A percentile compares a stretch with the other conserved stretches of the same genome.
Conservation (phyloP, 2,329 filamentous ascomycete genomes). For the Balansia obtecta region DNA sequence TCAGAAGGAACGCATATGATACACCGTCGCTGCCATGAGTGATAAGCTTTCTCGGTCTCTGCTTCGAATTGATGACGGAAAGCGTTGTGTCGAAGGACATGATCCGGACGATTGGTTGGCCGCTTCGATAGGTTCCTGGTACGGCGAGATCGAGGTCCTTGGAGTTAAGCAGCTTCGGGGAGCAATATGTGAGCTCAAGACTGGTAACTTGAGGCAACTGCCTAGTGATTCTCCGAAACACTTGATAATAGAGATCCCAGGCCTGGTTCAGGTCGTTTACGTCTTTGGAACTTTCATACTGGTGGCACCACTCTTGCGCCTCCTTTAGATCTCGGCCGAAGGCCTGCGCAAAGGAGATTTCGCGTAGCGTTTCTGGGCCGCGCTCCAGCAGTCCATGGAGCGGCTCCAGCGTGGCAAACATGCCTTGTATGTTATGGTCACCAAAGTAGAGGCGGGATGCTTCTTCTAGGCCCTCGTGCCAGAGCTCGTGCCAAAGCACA, state of each 20-base stretch:
- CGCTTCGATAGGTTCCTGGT: slow-evolving; percentile 85
- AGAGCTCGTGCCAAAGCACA: slow-evolving; percentile 96
- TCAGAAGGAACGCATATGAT: slow-evolving; percentile 79
- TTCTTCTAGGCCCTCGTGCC: slow-evolving; percentile 96
- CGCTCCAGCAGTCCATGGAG: slow-evolving; percentile 84
- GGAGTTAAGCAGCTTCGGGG: slow-evolving; percentile 78
- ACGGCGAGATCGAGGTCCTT: slow-evolving; percentile 83
- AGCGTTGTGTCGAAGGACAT: slow-evolving; percentile 82
- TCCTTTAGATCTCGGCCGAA: slow-evolving; percentile 93
- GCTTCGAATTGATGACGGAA: slow-evolving; percentile 91
- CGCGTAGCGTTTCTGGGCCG: slow-evolving; percentile 83
- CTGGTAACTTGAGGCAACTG: slow-evolving; percentile 88
- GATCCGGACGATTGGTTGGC: slow-evolving; percentile 68
- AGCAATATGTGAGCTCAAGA: slow-evolving; percentile 92
- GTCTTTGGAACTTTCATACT: slow-evolving; percentile 80
- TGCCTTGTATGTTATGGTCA: slow-evolving; percentile 92
- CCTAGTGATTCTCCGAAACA: slow-evolving; percentile 88
- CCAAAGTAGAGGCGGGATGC: slow-evolving; percentile 94
- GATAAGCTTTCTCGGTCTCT: slow-evolving; percentile 80
- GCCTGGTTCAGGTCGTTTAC: slow-evolving; percentile 93
- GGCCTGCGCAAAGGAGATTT: slow-evolving; percentile 94
- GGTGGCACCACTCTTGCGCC: slow-evolving; percentile 88
- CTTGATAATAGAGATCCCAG: slow-evolving; percentile 98
- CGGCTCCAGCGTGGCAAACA: slow-evolving; percentile 84
- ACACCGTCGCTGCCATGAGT: slow-evolving; percentile 81